Evolutionary conservation across 2,329 filamentous ascomycete species (phyloP).

Genomic region (Aspergillus flavus): DNA sequence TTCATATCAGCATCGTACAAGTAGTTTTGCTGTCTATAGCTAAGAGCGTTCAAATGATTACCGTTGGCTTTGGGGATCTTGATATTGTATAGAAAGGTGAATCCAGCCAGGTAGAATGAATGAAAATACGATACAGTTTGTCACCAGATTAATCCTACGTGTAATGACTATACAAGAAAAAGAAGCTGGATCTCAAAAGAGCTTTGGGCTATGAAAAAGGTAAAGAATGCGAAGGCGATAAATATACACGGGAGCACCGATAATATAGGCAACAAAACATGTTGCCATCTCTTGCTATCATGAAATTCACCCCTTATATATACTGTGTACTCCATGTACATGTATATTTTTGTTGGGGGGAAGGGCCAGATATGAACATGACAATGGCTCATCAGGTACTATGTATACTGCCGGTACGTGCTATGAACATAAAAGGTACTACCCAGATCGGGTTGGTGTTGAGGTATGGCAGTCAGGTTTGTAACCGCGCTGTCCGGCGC

Average conservation of each 20-base stretch:
- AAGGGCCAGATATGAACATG: too few relatives aligned
- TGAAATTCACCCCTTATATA: too few relatives aligned
- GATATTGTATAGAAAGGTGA: neutral
- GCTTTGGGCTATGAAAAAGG: neutral
- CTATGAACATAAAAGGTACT: too few relatives aligned
- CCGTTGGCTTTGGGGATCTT: neutral
- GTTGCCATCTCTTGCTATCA: neutral
- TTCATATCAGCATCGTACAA: neutral
- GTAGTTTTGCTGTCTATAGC: neutral
- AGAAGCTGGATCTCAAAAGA: neutral
- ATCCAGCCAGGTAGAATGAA: neutral
- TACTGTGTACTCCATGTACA: too few relatives aligned
- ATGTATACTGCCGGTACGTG: neutral
- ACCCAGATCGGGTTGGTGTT: too few relatives aligned
- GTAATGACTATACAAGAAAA: neutral
- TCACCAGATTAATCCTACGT: neutral
- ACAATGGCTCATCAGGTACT: neutral
- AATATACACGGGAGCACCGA: too few relatives aligned
- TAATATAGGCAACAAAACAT: neutral
- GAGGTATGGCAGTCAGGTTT: neutral
- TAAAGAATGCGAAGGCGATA: neutral
- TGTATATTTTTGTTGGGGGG: neutral
- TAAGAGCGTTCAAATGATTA: neutral
- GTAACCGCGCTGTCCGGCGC: slow-evolving; percentile 28
- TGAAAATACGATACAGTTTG: neutral